Percentiles rank a stretch among this genome's conserved stretches.
These are phyloP conservation scores for Urostyla sp. DNA, from an alignment of 73 alveolate genomes.

Conservation along the genomic window DNA sequence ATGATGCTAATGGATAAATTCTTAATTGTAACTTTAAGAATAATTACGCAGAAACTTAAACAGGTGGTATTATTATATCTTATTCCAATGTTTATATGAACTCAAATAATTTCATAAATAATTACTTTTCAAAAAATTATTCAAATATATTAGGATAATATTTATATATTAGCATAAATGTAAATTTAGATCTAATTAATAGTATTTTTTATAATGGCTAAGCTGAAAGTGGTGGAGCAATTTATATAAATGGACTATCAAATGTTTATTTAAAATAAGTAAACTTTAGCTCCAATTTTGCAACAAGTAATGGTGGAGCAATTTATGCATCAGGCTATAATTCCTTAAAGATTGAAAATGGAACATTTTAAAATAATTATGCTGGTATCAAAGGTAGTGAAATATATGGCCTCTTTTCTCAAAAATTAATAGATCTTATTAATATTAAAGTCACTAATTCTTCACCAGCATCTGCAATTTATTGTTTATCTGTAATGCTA, in stretches of 20 bases:
- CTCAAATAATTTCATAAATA: too few species aligned
- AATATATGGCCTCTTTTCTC: not conserved
- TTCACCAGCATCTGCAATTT: not conserved
- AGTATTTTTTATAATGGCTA: too few species aligned
- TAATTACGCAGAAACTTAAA: too few species aligned
- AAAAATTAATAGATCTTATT: not conserved
- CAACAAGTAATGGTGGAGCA: not conserved
- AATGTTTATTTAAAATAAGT: not conserved
- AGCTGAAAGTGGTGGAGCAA: slow-evolving; percentile 21
- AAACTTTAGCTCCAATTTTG: not conserved
- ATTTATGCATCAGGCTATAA: not conserved
- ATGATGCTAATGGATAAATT: too few species aligned
- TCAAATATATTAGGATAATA: too few species aligned
- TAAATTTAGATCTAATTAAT: too few species aligned
- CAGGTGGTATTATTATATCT: too few species aligned
- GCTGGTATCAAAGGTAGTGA: not conserved
- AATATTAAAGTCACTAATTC: not conserved
- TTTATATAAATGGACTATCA: not conserved
- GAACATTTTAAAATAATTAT: not conserved
- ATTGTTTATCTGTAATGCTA: not conserved
- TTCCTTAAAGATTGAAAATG: not conserved
- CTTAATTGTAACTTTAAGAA: too few species aligned
- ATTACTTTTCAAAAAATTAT: too few species aligned
- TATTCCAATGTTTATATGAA: too few species aligned
- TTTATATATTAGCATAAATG: too few species aligned